Percentiles rank a stretch among this genome's conserved stretches.
Evolutionary conservation across 2,329 filamentous ascomycete species (phyloP).

Genomic region (Diaporthe sp.): DNA sequence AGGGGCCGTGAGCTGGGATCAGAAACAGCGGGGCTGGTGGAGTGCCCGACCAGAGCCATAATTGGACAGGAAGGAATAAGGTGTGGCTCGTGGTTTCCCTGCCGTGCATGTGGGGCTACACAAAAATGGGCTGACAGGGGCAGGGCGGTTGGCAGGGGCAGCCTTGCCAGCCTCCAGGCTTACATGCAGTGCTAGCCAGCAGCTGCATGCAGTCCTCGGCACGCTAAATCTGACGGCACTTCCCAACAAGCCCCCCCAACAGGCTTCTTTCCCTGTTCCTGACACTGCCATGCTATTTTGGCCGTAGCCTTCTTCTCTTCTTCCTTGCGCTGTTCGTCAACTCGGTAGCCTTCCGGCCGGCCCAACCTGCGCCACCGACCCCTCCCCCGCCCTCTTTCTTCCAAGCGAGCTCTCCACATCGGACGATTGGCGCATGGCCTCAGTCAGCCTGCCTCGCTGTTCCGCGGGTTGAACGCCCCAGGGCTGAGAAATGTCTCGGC

Average conservation of each 20-base stretch:
- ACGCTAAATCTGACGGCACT: slow-evolving; percentile 16
- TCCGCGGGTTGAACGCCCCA: not conserved
- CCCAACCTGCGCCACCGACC: not conserved
- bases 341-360: slow-evolving; percentile 11
- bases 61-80: slow-evolving; percentile 24
- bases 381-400: not conserved
- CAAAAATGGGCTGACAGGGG: slow-evolving; percentile 8
- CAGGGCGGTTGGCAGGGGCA: too few species aligned
- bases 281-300: slow-evolving; percentile 9
- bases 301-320: not conserved
- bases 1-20: not conserved
- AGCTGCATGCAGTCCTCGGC: not conserved
- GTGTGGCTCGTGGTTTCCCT: slow-evolving; percentile 25
- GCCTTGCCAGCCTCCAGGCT: slow-evolving; percentile 13
- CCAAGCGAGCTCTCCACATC: slow-evolving; percentile 7
- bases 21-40: slow-evolving; percentile 12
- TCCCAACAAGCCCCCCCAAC: slow-evolving; percentile 5
- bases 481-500: slow-evolving; percentile 1
- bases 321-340: not conserved
- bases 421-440: slow-evolving; percentile 9
- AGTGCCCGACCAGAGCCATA: not conserved
- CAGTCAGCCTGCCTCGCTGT: slow-evolving; percentile 8
- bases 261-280: slow-evolving; percentile 23
- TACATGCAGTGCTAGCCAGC: slow-evolving; percentile 6
- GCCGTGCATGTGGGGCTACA: not conserved